Base-by-base conservation (phyloP, 192 early-diverging fungal species). In the Phycomyces nitens region DNA sequence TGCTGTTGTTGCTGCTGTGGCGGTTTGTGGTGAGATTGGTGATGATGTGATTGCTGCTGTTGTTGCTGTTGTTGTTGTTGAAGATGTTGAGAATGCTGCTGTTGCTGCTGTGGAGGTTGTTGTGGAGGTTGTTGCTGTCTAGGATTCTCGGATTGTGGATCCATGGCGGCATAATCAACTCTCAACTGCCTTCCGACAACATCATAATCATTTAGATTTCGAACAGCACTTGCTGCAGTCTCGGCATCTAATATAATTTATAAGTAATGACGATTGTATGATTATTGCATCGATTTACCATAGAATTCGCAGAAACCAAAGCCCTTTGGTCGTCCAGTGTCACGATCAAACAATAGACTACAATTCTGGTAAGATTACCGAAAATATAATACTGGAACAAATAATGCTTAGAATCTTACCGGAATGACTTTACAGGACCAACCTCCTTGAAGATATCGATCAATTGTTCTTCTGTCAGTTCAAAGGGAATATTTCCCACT, bases 221-320 rank as follows among this genome's bases (percentile, higher is more conserved):
- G 82, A 20, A 96, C 94, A 26, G 95, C 95, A 66, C 92, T 94
- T 21, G 91, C 88, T 9, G 95, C 95, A n/a, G 93, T 96, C 61
- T 94, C 86, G 22, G 84, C 75, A 69, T 98, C 95, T 73, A 55
- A 21, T 51, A 34, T 8, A 16, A n/a, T 20, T 38, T 55, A 29
- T 72, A n/a, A 65, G n/a, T 24, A 55, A 54, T 16, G 53, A 15
- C 27, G 52, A 42, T 23, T 56, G 23, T 27, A 8, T 62, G 11
- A 18, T 22, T 54, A 38, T 34, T 24, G 24, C 21, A 24, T 20
- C 43, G 27, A 22, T 16, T 39, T 59, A 88, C 88, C 88, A 58
- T 88, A 82, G 47, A 86, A 98, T 67, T 95, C 91, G 62, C 93
- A 95, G 77, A 96, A 96, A 16, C 96, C 96, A 80, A 88, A 99